Evolutionary conservation across 2,329 filamentous ascomycete genomes (phyloP).

Genomic region (Xylariales sp.): DNA sequence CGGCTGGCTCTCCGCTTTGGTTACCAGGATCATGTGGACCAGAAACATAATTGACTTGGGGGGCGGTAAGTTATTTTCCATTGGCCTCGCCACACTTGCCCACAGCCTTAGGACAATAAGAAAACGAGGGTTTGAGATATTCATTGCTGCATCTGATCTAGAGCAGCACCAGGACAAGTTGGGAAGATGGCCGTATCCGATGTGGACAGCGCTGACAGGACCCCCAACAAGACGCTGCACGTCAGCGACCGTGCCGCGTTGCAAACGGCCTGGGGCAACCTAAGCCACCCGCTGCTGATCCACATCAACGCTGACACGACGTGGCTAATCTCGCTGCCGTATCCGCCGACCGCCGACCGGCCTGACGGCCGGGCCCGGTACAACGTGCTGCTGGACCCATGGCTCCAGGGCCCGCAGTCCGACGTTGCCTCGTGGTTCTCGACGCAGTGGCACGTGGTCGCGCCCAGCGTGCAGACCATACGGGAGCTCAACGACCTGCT

Average conservation of each 20-base stretch:
- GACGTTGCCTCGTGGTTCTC: slow-evolving; percentile 63
- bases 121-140: no score
- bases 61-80: no score
- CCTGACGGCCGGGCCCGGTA: slow-evolving; percentile 47
- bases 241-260: slow-evolving; percentile 7
- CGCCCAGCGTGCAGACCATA: slow-evolving; percentile 50
- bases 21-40: no score
- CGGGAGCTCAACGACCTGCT: slow-evolving; percentile 50
- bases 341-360: slow-evolving; percentile 36
- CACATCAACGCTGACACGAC: slow-evolving; percentile 65
- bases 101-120: no score
- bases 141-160: no score
- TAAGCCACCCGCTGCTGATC: slow-evolving; percentile 42
- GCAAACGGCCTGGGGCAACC: background rate
- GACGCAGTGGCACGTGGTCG: slow-evolving; percentile 57
- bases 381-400: slow-evolving; percentile 63
- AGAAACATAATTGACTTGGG: no score
- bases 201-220: no score
- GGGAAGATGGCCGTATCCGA: no score
- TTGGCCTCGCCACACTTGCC: no score
- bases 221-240: no score
- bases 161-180: no score
- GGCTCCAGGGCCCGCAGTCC: slow-evolving; percentile 58
- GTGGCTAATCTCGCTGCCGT: slow-evolving; percentile 63
- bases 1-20: no score